Conservation (phyloP, 2,329 filamentous ascomycete species). For the Aspergillus amoenus region DNA sequence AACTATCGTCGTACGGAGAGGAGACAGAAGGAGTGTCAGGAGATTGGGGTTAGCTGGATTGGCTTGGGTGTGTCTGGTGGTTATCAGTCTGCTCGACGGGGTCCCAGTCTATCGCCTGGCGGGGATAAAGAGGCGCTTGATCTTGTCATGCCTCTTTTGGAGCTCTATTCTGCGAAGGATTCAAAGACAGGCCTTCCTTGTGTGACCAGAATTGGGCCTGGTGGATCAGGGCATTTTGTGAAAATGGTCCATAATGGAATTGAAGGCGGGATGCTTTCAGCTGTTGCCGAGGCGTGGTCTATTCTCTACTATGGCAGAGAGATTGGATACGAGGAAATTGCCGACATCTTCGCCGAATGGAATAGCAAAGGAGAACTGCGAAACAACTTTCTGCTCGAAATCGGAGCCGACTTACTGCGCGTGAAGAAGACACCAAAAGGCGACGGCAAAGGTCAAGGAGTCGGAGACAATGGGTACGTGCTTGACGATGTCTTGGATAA, state of each 20-base stretch:
- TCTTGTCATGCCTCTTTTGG: constrained; percentile 60
- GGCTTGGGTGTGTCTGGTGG: constrained; percentile 69
- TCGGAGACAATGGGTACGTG: constrained; percentile 48
- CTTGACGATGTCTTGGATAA: constrained; percentile 66
- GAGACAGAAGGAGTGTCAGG: constrained; percentile 57
- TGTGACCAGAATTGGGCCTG: constrained; percentile 59
- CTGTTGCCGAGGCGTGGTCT: constrained; percentile 64
- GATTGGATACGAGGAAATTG: constrained; percentile 61
- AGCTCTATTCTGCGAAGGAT: constrained; percentile 63
- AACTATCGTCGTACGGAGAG: constrained; percentile 64
- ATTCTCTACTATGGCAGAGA: constrained; percentile 60
- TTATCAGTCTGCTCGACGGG: constrained; percentile 65
- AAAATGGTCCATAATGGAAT: constrained; percentile 78
- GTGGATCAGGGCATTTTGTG: constrained; percentile 68
- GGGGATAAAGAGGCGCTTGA: constrained; percentile 59
- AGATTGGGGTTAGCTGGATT: constrained; percentile 63
- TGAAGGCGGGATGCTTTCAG: constrained; percentile 68
- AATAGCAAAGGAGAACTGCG: constrained; percentile 58
- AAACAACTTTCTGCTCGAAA: constrained; percentile 62
- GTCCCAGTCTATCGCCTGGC: constrained; percentile 67
- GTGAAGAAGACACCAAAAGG: constrained; percentile 47
- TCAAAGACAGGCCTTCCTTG: constrained; percentile 57
- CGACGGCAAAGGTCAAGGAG: constrained; percentile 33
- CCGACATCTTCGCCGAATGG: constrained; percentile 60
- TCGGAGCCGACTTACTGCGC: constrained; percentile 61